These are phyloP conservation scores for Oehlia diaphana DNA, from an alignment of 192 early-diverging fungal species.

Conservation along the genomic window DNA sequence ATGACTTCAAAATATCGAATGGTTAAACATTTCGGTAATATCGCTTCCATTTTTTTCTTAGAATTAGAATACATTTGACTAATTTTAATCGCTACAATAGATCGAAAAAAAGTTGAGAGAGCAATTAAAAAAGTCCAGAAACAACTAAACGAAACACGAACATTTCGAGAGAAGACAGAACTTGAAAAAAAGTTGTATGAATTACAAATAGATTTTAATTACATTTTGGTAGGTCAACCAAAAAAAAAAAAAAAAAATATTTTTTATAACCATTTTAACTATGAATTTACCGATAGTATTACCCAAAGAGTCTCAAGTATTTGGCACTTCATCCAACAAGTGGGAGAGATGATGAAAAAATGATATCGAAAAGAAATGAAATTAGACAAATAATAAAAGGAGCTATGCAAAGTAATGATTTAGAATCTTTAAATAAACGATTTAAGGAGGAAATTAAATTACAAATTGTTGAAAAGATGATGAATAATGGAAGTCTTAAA, in stretches of 20 bases:
- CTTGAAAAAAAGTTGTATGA: conserved; percentile 35
- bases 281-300: conserved; percentile 37
- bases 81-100: conserved; percentile 26
- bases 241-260: neutral
- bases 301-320: conserved; percentile 46
- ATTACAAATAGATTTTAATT: conserved; percentile 35
- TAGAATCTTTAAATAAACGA: neutral
- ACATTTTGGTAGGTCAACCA: conserved; percentile 31
- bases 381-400: neutral
- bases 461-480: neutral
- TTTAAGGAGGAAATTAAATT: conserved; percentile 4
- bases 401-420: conserved; percentile 13
- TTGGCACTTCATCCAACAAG: conserved; percentile 43
- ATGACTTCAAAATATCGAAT: conserved; percentile 48
- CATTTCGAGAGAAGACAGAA: conserved; percentile 34
- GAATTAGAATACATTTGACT: too few species aligned
- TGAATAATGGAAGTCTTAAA: neutral
- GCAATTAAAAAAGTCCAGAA: conserved; percentile 41
- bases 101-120: conserved; percentile 47
- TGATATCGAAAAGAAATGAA: conserved; percentile 4
- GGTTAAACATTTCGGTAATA: conserved; percentile 51
- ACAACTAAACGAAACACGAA: conserved; percentile 31
- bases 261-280: neutral
- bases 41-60: neutral
- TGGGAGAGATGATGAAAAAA: conserved; percentile 33